These are phyloP conservation scores for Fagopyrum esculentum DNA, from an alignment of 148 eudicot genomes.

Conservation along the genomic window DNA sequence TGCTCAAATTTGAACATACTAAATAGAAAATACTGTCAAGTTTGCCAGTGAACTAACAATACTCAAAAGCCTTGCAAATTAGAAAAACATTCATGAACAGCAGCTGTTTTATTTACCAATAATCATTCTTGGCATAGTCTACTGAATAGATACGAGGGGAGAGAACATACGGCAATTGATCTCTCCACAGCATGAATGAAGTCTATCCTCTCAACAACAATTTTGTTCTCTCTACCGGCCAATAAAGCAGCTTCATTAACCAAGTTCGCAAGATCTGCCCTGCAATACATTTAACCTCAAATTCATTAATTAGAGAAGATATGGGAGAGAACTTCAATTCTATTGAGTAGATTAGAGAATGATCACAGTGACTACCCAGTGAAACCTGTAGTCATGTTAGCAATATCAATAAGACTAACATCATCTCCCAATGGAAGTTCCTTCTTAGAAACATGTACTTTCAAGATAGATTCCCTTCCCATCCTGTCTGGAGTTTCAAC, in stretches of 20 bases:
- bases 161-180: constrained; percentile 62
- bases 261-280: constrained; percentile 99
- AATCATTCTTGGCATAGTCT: not conserved
- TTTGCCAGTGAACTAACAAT: not conserved
- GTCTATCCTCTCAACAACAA: constrained; percentile 75
- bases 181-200: constrained; percentile 92
- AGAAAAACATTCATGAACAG: not conserved
- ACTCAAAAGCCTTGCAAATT: not conserved
- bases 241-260: constrained; percentile 97
- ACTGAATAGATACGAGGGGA: not conserved
- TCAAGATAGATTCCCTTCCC: constrained; percentile 88
- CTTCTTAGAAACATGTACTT: constrained; percentile 78
- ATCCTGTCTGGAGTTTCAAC: constrained; percentile 91
- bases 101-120: not conserved
- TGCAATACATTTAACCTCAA: constrained; percentile 26
- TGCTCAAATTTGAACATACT: not conserved
- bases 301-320: constrained; percentile 15
- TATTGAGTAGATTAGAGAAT: constrained; percentile 2
- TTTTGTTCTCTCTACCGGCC: constrained; percentile 83
- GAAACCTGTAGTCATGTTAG: constrained; percentile 94
- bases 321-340: constrained; percentile 5
- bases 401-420: constrained; percentile 67
- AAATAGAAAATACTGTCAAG: not conserved
- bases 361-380: constrained; percentile 54
- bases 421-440: constrained; percentile 84